Conservation (phyloP, 495 filamentous ascomycete genomes). For the Annulohypoxylon nitens region DNA sequence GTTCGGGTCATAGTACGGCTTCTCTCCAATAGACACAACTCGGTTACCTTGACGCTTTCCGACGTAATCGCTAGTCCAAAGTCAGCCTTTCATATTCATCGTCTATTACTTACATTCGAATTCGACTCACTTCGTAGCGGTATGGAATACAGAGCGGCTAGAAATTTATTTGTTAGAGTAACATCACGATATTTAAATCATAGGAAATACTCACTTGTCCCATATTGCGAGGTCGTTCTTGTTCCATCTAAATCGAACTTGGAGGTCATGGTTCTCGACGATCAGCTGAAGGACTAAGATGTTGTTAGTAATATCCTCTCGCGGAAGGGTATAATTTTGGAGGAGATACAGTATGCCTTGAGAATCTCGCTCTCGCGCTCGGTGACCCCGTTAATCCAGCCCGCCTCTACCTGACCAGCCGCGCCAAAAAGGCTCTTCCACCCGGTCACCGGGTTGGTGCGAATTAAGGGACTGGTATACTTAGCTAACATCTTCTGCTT, state of each 20-base stretch:
- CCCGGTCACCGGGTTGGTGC: slow-evolving; percentile 80
- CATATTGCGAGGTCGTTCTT: slow-evolving; percentile 75
- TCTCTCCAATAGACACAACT: slow-evolving; percentile 74
- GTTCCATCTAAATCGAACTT: slow-evolving; percentile 75
- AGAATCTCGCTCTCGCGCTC: slow-evolving; percentile 71
- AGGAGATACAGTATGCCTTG: slow-evolving; percentile 66
- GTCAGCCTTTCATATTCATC: slow-evolving; percentile 7
- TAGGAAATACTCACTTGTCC: slow-evolving; percentile 64
- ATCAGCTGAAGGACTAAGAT: slow-evolving; percentile 67
- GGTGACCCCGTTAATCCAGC: slow-evolving; percentile 73
- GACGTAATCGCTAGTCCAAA: slow-evolving; percentile 60
- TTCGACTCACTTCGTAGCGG: slow-evolving; percentile 62
- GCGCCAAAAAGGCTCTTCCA: slow-evolving; percentile 78
- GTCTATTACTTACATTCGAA: neutral
- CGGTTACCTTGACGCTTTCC: slow-evolving; percentile 71
- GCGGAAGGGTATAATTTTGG: neutral
- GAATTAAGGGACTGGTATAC: slow-evolving; percentile 70
- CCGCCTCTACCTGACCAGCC: slow-evolving; percentile 65
- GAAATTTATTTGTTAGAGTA: slow-evolving; percentile 17
- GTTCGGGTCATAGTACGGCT: slow-evolving; percentile 71
- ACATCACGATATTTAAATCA: neutral
- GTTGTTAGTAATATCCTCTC: slow-evolving; percentile 4
- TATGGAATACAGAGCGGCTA: slow-evolving; percentile 73
- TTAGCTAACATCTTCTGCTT: slow-evolving; percentile 51
- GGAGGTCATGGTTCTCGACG: slow-evolving; percentile 78